Evolutionary conservation across 2,329 filamentous ascomycete species (phyloP).

Genomic region (Pseudogymnoascus sp.): DNA sequence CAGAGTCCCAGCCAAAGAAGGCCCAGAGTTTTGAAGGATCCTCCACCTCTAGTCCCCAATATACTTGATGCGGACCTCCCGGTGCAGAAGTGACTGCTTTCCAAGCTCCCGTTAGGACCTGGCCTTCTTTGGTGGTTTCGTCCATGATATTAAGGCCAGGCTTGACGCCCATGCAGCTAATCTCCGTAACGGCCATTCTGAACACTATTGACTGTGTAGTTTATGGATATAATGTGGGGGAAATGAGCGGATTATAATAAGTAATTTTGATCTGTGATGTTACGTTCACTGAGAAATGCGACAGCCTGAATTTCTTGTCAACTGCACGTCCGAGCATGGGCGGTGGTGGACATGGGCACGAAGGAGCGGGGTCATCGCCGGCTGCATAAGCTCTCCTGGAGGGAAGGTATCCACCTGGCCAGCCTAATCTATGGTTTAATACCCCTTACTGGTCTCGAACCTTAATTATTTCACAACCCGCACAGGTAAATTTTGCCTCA

Average conservation of each 20-base stretch:
- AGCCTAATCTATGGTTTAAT: background rate
- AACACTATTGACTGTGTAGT: background rate
- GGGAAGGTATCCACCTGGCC: background rate
- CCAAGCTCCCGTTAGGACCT: slow-evolving; percentile 14
- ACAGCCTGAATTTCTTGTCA: background rate
- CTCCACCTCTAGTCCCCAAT: slow-evolving; percentile 19
- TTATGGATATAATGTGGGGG: background rate
- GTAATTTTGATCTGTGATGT: background rate
- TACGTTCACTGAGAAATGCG: background rate
- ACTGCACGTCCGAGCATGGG: background rate
- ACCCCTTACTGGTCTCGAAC: background rate
- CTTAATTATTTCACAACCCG: background rate
- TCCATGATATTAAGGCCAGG: slow-evolving; percentile 18
- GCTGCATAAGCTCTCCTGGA: background rate
- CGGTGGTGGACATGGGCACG: background rate
- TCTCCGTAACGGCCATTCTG: slow-evolving; percentile 17
- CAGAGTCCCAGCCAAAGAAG: slow-evolving; percentile 23
- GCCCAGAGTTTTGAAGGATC: slow-evolving; percentile 19
- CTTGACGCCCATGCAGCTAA: slow-evolving; percentile 19
- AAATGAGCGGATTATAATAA: too few species aligned
- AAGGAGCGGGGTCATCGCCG: background rate
- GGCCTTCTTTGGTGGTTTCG: slow-evolving; percentile 15
- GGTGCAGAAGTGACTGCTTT: slow-evolving; percentile 12
- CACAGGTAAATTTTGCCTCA: background rate
- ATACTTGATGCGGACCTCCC: slow-evolving; percentile 17